Conservation (phyloP, 2,329 filamentous ascomycete genomes). For the Aspergillus sp. region DNA sequence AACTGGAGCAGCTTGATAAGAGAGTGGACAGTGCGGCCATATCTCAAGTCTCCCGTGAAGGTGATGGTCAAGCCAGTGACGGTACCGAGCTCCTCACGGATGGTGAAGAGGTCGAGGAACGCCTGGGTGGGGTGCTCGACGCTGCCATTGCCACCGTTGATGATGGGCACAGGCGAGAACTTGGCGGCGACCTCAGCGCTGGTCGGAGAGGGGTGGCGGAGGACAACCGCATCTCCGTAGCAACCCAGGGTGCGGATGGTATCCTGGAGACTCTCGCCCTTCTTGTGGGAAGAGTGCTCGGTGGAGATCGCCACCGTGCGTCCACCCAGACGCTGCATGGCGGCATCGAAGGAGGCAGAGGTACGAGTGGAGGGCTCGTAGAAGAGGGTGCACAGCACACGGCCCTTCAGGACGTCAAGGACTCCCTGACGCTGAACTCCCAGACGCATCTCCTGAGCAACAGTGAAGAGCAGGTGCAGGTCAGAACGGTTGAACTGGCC, state of each 20-base stretch:
- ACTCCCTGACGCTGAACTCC: constrained; percentile 91
- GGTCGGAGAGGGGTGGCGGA: constrained; percentile 83
- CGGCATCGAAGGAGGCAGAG: constrained; percentile 92
- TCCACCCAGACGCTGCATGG: constrained; percentile 96
- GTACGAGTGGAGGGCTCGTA: constrained; percentile 97
- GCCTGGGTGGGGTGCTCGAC: constrained; percentile 97
- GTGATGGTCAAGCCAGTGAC: constrained; percentile 95
- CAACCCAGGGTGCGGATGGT: constrained; percentile 90
- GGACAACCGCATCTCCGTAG: constrained; percentile 93
- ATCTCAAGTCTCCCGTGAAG: constrained; percentile 88
- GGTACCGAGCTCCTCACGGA: constrained; percentile 93
- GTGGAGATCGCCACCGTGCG: constrained; percentile 80
- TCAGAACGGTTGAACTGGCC: constrained; percentile 85
- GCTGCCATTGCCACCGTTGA: constrained; percentile 96
- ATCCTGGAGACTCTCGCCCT: constrained; percentile 92
- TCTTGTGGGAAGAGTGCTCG: constrained; percentile 81
- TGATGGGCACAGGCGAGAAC: constrained; percentile 85
- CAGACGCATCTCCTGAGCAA: constrained; percentile 95
- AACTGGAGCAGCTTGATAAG: constrained; percentile 90
- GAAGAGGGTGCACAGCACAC: constrained; percentile 89
- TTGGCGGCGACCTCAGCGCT: constrained; percentile 81
- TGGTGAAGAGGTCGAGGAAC: constrained; percentile 96
- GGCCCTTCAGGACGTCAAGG: constrained; percentile 79
- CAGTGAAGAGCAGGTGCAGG: constrained; percentile 89
- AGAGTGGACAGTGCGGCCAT: constrained; percentile 93